Conservation (phyloP, 768 basidiomycete species). For the Psilocybe sp. region DNA sequence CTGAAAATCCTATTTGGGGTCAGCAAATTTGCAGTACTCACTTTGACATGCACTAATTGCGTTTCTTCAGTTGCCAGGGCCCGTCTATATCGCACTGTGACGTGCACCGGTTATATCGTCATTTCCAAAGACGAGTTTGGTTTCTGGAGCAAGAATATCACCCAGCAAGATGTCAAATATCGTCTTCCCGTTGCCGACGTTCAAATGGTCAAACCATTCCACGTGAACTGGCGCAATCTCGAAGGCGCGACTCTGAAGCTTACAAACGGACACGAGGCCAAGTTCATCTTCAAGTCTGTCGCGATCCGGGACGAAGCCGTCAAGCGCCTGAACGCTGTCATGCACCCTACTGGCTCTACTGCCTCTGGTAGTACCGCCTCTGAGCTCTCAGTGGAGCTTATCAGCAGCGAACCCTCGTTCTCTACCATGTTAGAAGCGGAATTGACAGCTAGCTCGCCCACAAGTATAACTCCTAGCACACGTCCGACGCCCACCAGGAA, state of each 20-base stretch:
- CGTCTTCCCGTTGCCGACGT: constrained; percentile 41
- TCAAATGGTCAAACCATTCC: constrained; percentile 34
- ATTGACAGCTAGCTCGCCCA: too few species aligned
- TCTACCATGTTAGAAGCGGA: too few species aligned
- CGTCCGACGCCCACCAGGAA: constrained; percentile 4
- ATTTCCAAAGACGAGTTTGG: constrained; percentile 36
- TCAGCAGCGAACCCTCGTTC: too few species aligned
- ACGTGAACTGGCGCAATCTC: constrained; percentile 20
- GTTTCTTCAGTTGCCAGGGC: constrained; percentile 34
- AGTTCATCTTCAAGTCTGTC: constrained; percentile 46
- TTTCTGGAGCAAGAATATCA: constrained; percentile 46
- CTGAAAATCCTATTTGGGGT: constrained; percentile 35
- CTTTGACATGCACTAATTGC: neutral
- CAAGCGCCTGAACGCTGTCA: constrained; percentile 22
- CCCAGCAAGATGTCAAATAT: constrained; percentile 34
- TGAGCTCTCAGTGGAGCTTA: too few species aligned
- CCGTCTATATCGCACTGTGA: constrained; percentile 29
- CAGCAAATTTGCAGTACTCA: constrained; percentile 11
- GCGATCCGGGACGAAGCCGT: constrained; percentile 43
- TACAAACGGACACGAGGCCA: constrained; percentile 41
- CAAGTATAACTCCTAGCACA: neutral
- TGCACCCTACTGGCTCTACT: neutral
- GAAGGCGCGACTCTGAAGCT: constrained; percentile 43
- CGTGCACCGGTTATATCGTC: constrained; percentile 40
- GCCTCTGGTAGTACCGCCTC: neutral